Evolutionary conservation across 495 filamentous ascomycete species (phyloP).

Genomic region (Podospora australis): DNA sequence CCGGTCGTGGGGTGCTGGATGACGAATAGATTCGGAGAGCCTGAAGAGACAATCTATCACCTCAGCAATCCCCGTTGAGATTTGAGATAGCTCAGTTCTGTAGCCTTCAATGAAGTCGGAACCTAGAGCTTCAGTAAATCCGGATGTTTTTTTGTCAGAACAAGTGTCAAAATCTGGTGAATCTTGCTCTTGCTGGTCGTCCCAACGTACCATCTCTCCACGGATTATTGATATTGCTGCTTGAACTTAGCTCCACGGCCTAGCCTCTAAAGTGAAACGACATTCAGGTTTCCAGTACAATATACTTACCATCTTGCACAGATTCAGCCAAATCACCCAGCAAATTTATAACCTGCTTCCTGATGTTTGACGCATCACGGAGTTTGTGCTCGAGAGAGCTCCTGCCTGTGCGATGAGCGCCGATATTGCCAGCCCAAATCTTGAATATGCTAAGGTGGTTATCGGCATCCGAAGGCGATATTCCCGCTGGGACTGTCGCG

Average conservation of each 20-base stretch:
- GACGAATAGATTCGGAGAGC: conserved; percentile 16
- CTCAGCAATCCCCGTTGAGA: conserved; percentile 1
- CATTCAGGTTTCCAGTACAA: background rate
- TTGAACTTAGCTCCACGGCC: too few relatives aligned
- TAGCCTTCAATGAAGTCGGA: background rate
- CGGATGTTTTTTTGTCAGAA: background rate
- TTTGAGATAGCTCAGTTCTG: conserved; percentile 8
- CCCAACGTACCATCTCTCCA: background rate
- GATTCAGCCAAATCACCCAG: conserved; percentile 19
- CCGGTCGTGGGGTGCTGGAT: conserved; percentile 25
- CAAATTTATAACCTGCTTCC: conserved; percentile 28
- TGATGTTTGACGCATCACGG: conserved; percentile 39
- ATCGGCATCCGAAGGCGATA: background rate
- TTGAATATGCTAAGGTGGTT: conserved; percentile 29
- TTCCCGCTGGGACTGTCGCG: too few relatives aligned
- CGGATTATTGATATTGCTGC: background rate
- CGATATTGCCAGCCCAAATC: conserved; percentile 42
- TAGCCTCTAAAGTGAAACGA: background rate
- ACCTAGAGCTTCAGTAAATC: background rate
- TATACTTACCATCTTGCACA: conserved; percentile 8
- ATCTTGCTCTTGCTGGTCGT: background rate
- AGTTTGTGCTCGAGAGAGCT: conserved; percentile 43
- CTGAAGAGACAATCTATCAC: conserved; percentile 16
- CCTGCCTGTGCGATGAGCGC: conserved; percentile 33
- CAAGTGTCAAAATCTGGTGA: background rate